Percentiles rank a stretch among this genome's conserved stretches.
Evolutionary conservation across 129 eudicot genomes (phyloP).

Genomic region (Chrysanthemum makinoi): DNA sequence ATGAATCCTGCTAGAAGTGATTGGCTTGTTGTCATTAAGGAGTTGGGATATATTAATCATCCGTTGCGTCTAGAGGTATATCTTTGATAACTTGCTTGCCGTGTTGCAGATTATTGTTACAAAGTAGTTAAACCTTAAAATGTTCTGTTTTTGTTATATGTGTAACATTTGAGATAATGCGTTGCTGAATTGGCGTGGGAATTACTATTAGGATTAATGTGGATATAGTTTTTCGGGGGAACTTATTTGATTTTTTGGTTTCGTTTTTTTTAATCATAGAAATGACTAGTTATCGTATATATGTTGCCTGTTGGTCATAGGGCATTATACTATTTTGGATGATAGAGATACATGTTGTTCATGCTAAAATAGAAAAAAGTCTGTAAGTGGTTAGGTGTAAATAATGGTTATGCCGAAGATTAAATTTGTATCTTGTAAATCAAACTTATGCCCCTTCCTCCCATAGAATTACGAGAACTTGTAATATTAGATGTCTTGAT

Average conservation of each 20-base stretch:
- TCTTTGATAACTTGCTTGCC: too few species aligned
- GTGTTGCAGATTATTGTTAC: too few species aligned
- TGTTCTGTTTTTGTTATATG: background rate
- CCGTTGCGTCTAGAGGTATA: slow-evolving; percentile 66
- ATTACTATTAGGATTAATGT: too few species aligned
- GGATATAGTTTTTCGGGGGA: too few species aligned
- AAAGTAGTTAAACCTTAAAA: background rate
- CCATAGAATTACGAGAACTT: background rate
- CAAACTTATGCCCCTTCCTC: background rate
- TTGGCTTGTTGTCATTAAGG: slow-evolving; percentile 86
- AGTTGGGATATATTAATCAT: slow-evolving; percentile 61
- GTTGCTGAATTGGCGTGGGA: too few species aligned
- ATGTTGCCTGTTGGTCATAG: too few species aligned
- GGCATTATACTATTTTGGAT: background rate
- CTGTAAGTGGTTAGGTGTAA: too few species aligned
- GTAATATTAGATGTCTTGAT: background rate
- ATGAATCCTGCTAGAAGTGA: slow-evolving; percentile 86
- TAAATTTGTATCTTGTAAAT: too few species aligned
- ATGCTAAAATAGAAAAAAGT: background rate
- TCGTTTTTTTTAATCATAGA: too few species aligned
- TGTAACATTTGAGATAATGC: background rate
- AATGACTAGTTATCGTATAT: too few species aligned
- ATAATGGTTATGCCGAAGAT: too few species aligned
- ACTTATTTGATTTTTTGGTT: background rate
- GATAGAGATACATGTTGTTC: background rate